Percentiles rank a stretch among this genome's conserved stretches.
Conservation (phyloP, 2,329 filamentous ascomycete genomes). For the Chaetomium globosum region DNA sequence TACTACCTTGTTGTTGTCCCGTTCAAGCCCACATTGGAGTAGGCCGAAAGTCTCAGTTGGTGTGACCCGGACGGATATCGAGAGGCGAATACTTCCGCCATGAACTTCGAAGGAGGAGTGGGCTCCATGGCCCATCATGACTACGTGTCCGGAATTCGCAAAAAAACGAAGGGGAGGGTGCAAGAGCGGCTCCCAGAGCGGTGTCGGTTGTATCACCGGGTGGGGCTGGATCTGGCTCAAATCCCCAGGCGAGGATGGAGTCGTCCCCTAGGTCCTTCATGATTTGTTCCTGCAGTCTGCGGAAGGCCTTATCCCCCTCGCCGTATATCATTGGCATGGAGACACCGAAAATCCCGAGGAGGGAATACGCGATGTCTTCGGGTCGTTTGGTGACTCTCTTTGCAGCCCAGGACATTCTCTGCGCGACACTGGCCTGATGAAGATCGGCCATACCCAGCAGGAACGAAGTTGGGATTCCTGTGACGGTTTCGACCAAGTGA, state of each 20-base stretch:
- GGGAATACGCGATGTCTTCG: slow-evolving; percentile 49
- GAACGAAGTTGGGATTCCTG: slow-evolving; percentile 33
- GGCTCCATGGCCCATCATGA: background rate
- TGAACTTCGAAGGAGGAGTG: slow-evolving; percentile 13
- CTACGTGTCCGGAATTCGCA: slow-evolving; percentile 10
- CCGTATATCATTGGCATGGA: slow-evolving; percentile 52
- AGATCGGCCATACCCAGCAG: slow-evolving; percentile 27
- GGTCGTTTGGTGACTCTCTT: slow-evolving; percentile 39
- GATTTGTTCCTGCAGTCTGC: slow-evolving; percentile 42
- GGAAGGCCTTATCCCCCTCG: slow-evolving; percentile 40
- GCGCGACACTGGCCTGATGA: slow-evolving; percentile 26
- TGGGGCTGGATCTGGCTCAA: background rate
- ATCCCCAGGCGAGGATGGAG: slow-evolving; percentile 36
- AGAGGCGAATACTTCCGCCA: slow-evolving; percentile 13
- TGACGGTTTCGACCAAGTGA: slow-evolving; percentile 27
- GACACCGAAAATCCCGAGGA: slow-evolving; percentile 49
- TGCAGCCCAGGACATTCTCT: slow-evolving; percentile 45
- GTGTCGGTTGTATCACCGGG: no score
- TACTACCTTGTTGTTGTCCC: background rate
- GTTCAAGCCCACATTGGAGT: slow-evolving; percentile 16
- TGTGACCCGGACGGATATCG: background rate
- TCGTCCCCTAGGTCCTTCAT: slow-evolving; percentile 33
- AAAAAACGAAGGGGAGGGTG: slow-evolving; percentile 20
- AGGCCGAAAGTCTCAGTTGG: slow-evolving; percentile 6
- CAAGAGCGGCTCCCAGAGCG: slow-evolving; percentile 6